These are phyloP conservation scores for Aureobasidium subglaciale DNA, from an alignment of 2,329 filamentous ascomycete genomes.

Conservation along the genomic window DNA sequence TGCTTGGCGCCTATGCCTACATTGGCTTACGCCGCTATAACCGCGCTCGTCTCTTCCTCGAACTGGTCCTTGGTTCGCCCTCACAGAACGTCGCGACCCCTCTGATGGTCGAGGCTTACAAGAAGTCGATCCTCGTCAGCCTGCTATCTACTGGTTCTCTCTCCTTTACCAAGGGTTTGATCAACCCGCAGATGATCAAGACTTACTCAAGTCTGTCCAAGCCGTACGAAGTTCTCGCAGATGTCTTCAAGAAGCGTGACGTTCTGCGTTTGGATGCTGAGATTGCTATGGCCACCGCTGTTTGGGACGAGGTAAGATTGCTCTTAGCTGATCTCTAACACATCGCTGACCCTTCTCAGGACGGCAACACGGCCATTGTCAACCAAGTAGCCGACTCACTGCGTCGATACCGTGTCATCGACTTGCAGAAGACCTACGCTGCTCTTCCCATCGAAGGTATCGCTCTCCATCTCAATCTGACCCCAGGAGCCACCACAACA, in stretches of 20 bases:
- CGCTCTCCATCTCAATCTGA: conserved; percentile 42
- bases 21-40: conserved; percentile 36
- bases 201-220: conserved; percentile 53
- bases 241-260: conserved; percentile 57
- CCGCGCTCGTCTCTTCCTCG: conserved; percentile 40
- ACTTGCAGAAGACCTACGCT: conserved; percentile 65
- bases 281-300: conserved; percentile 48
- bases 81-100: conserved; percentile 59
- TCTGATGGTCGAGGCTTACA: conserved; percentile 77
- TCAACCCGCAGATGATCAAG: conserved; percentile 48
- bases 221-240: conserved; percentile 64
- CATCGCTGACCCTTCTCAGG: conserved; percentile 14
- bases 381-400: conserved; percentile 63
- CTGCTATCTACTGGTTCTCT: conserved; percentile 63
- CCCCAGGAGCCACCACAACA: conserved; percentile 45
- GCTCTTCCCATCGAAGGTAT: conserved; percentile 52
- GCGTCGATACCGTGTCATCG: conserved; percentile 66
- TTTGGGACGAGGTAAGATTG: conserved; percentile 45
- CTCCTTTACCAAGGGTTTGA: conserved; percentile 49
- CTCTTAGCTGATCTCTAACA: neutral
- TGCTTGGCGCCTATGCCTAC: conserved; percentile 43
- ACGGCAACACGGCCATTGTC: conserved; percentile 63
- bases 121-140: conserved; percentile 77
- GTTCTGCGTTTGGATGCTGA: conserved; percentile 57
- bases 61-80: conserved; percentile 57